These are phyloP conservation scores for Effrenium voratum DNA, from an alignment of 73 alveolate species.

Conservation along the genomic window DNA sequence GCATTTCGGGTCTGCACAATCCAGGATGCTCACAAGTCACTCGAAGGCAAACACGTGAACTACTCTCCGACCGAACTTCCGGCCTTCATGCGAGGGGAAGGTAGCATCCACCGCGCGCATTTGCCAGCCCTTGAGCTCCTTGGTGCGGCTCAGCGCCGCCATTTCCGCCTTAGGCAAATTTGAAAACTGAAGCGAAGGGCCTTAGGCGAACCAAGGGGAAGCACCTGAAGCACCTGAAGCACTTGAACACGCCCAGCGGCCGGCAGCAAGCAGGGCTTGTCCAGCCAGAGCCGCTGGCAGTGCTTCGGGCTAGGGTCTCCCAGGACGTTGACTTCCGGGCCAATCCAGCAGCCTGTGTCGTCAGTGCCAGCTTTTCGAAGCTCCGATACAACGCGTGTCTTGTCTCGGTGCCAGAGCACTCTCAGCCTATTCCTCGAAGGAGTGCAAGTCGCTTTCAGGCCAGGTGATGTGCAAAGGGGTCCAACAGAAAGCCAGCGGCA, in stretches of 20 bases:
- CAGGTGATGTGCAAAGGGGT: no score
- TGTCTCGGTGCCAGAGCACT: no score
- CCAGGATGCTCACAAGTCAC: no score
- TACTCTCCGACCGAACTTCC: no score
- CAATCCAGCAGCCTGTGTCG: slow-evolving; percentile 94
- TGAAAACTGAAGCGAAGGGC: background rate
- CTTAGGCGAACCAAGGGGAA: background rate
- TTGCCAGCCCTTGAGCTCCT: slow-evolving; percentile 77
- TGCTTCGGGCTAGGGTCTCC: slow-evolving; percentile 47
- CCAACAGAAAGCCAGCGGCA: no score
- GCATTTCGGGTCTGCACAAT: no score
- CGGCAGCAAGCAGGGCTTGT: slow-evolving; percentile 75
- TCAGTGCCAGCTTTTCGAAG: no score
- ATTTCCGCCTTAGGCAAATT: slow-evolving; percentile 36
- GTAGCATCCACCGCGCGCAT: slow-evolving; percentile 50
- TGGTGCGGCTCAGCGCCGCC: slow-evolving; percentile 52
- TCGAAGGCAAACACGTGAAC: no score
- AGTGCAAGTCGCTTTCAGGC: no score
- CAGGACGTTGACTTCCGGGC: slow-evolving; percentile 79
- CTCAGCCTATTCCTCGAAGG: no score
- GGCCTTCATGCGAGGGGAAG: slow-evolving; percentile 48
- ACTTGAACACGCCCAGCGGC: background rate
- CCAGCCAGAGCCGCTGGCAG: slow-evolving; percentile 83
- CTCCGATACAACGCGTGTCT: no score
- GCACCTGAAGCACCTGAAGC: background rate